Evolutionary conservation across 495 filamentous ascomycete species (phyloP).

Genomic region (Tuber microsphaerosporum): DNA sequence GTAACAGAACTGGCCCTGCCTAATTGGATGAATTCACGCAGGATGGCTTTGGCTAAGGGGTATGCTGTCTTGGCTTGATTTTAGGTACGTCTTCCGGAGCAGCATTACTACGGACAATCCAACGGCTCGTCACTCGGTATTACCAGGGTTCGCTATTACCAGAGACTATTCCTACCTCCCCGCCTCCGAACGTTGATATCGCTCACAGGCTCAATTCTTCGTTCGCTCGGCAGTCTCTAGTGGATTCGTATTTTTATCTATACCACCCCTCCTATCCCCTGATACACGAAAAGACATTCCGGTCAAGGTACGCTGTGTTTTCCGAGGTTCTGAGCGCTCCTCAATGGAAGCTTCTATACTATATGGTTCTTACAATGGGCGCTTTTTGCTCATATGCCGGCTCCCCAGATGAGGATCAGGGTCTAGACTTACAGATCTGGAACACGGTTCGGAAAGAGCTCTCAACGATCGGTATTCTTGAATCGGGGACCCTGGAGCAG

Average conservation of each 20-base stretch:
- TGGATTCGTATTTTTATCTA: constrained; percentile 51
- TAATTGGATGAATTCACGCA: constrained; percentile 2
- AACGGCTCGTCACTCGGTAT: constrained; percentile 23
- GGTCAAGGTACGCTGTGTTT: constrained; percentile 48
- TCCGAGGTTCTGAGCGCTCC: constrained; percentile 46
- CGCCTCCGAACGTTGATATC: constrained; percentile 11
- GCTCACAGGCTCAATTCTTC: constrained; percentile 15
- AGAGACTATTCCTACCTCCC: constrained; percentile 3
- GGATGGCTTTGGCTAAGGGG: constrained; percentile 7
- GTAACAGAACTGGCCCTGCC: constrained; percentile 13
- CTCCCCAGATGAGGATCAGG: constrained; percentile 47
- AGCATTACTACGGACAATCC: constrained; percentile 30
- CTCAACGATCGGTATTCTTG: constrained; percentile 47
- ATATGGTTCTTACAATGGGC: constrained; percentile 50
- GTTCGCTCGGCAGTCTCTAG: constrained; percentile 38
- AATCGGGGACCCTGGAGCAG: constrained; percentile 50
- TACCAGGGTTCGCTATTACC: constrained; percentile 8
- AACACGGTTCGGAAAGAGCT: constrained; percentile 46
- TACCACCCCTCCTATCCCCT: constrained; percentile 52
- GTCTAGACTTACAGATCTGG: constrained; percentile 50
- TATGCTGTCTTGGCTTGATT: constrained; percentile 12
- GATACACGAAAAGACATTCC: constrained; percentile 50
- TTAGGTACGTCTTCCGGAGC: constrained; percentile 33
- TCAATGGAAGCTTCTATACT: constrained; percentile 51
- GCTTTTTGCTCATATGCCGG: constrained; percentile 47